Conservation (phyloP, 768 basidiomycete genomes). For the Serendipita sp. region DNA sequence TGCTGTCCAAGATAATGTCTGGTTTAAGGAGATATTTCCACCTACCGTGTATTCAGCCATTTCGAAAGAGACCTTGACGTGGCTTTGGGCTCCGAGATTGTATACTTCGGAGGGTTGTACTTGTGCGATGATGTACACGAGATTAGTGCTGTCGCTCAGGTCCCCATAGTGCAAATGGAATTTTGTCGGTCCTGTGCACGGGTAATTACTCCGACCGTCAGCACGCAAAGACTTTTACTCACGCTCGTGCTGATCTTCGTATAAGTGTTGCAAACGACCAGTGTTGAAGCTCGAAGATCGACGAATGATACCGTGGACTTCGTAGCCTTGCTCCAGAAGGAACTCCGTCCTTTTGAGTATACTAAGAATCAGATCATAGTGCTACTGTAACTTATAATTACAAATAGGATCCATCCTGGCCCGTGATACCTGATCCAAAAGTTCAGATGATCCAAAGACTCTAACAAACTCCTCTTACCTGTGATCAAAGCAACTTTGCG, state of each 20-base stretch:
- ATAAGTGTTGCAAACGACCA: slow-evolving; percentile 82
- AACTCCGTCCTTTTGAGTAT: slow-evolving; percentile 49
- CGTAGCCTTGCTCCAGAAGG: slow-evolving; percentile 71
- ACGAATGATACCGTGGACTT: slow-evolving; percentile 90
- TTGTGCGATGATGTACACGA: slow-evolving; percentile 89
- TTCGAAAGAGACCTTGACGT: slow-evolving; percentile 98
- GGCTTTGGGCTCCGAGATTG: slow-evolving; percentile 94
- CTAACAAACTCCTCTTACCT: slow-evolving; percentile 29
- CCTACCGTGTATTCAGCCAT: slow-evolving; percentile 88
- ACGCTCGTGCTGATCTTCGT: slow-evolving; percentile 87
- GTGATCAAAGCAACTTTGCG: slow-evolving; percentile 90
- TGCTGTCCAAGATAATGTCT: background rate
- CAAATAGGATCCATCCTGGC: slow-evolving; percentile 93
- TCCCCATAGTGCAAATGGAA: slow-evolving; percentile 85
- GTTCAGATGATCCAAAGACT: background rate
- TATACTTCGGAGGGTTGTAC: slow-evolving; percentile 94
- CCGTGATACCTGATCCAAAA: slow-evolving; percentile 60
- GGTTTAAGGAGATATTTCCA: background rate
- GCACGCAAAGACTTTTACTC: slow-evolving; percentile 18
- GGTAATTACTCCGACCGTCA: background rate
- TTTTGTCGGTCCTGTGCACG: slow-evolving; percentile 41
- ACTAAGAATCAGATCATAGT: background rate
- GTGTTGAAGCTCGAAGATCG: slow-evolving; percentile 98
- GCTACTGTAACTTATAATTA: slow-evolving; percentile 25
- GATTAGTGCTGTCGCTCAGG: slow-evolving; percentile 88